Conservation (phyloP, 1,284 basidiomycete genomes). For the Ceratobasidium sp. region DNA sequence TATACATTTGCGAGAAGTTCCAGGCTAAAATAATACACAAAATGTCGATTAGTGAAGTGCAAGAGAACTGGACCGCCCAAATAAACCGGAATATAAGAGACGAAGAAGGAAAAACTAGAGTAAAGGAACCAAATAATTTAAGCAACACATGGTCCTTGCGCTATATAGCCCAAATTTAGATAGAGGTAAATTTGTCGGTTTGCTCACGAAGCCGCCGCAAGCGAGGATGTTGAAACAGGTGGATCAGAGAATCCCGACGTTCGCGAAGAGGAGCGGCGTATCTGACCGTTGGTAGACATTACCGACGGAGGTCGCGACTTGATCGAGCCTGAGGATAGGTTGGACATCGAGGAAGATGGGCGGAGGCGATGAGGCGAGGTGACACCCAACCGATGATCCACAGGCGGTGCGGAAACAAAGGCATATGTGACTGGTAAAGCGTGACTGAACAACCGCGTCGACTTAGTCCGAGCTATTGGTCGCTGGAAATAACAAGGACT, state of each 20-base stretch:
- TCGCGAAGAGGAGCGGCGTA: slow-evolving; percentile 28
- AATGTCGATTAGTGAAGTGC: background rate
- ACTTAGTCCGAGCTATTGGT: background rate
- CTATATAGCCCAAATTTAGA: background rate
- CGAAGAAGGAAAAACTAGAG: background rate
- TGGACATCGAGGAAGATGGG: slow-evolving; percentile 31
- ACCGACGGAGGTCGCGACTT: slow-evolving; percentile 26
- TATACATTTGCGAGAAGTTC: slow-evolving; percentile 9
- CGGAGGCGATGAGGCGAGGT: slow-evolving; percentile 26
- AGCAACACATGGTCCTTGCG: background rate
- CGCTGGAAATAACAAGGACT: slow-evolving; percentile 13
- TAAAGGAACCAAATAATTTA: slow-evolving; percentile 2
- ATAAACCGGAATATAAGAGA: background rate
- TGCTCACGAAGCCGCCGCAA: background rate
- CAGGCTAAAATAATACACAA: background rate
- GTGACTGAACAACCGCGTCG: background rate
- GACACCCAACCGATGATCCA: slow-evolving; percentile 10
- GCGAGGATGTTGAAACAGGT: background rate
- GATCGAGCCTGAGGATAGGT: slow-evolving; percentile 22
- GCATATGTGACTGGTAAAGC: slow-evolving; percentile 9
- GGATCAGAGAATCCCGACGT: background rate
- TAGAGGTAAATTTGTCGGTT: background rate
- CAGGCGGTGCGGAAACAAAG: slow-evolving; percentile 22
- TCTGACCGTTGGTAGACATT: slow-evolving; percentile 18
- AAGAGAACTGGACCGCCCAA: background rate